Conservation (phyloP, 805 yeast genomes). For the Kodamaea kakaduensis region DNA sequence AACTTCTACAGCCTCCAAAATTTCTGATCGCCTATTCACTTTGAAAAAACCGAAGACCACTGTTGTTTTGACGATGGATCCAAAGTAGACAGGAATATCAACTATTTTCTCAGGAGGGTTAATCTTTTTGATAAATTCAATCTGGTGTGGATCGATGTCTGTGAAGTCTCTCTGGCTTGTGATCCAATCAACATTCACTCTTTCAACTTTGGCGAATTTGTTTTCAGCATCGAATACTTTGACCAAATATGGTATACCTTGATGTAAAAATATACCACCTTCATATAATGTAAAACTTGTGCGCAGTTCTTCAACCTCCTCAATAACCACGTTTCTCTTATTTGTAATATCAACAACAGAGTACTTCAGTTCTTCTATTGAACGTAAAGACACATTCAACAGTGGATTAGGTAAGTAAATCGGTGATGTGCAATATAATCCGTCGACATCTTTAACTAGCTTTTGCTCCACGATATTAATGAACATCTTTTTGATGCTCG, state of each 20-base stretch:
- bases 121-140: constrained; percentile 59
- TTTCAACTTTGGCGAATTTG: constrained; percentile 75
- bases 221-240: constrained; percentile 77
- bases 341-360: constrained; percentile 90
- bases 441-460: constrained; percentile 31
- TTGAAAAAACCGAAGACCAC: constrained; percentile 92
- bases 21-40: constrained; percentile 66
- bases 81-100: constrained; percentile 66
- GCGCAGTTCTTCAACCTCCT: constrained; percentile 83
- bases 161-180: constrained; percentile 91
- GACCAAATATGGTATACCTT: constrained; percentile 86
- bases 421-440: constrained; percentile 31
- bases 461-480: constrained; percentile 33
- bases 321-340: constrained; percentile 71
- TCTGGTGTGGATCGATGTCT: constrained; percentile 82
- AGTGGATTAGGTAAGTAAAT: constrained; percentile 81
- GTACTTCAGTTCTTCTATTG: constrained; percentile 73
- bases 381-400: constrained; percentile 69
- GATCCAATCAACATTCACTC: constrained; percentile 92
- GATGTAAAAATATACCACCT: constrained; percentile 93
- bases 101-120: constrained; percentile 24
- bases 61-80: constrained; percentile 66
- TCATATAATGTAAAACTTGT: constrained; percentile 85
- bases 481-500: constrained; percentile 17
- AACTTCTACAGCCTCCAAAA: constrained; percentile 92